These are phyloP conservation scores for Candida insectalens DNA, from an alignment of 805 yeast genomes.

Conservation along the genomic window DNA sequence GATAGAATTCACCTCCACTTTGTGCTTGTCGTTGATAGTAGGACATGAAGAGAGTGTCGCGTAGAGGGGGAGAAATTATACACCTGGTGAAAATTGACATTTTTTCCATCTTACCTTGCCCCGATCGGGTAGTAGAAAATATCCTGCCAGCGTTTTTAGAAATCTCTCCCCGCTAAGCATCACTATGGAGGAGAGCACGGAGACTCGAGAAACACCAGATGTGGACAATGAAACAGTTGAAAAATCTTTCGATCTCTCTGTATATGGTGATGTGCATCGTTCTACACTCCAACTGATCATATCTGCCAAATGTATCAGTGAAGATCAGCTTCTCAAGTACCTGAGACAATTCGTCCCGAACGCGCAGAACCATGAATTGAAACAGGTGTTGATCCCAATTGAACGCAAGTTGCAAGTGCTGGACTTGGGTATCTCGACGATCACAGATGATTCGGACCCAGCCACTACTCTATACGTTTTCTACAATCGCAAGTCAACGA, in stretches of 20 bases:
- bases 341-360: neutral
- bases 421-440: conserved; percentile 1
- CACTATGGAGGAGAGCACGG: too few species aligned
- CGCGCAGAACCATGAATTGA: neutral
- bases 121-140: too few species aligned
- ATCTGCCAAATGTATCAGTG: conserved; percentile 5
- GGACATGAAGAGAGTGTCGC: conserved; percentile 16
- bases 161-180: too few species aligned
- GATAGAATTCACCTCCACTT: conserved; percentile 2
- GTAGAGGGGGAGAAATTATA: too few species aligned
- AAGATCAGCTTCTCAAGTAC: conserved; percentile 4
- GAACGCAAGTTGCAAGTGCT: neutral
- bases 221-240: too few species aligned
- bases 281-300: conserved; percentile 11
- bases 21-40: conserved; percentile 22
- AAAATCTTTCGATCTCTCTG: too few species aligned
- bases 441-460: conserved; percentile 1
- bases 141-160: too few species aligned
- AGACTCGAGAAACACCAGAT: neutral
- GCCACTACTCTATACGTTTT: conserved; percentile 22
- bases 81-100: too few species aligned
- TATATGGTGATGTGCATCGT: conserved; percentile 6
- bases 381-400: neutral
- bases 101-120: too few species aligned
- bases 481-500: conserved; percentile 31